Base-by-base conservation (phyloP, 352 stramenopile species). In the Phytophthora vignae region DNA sequence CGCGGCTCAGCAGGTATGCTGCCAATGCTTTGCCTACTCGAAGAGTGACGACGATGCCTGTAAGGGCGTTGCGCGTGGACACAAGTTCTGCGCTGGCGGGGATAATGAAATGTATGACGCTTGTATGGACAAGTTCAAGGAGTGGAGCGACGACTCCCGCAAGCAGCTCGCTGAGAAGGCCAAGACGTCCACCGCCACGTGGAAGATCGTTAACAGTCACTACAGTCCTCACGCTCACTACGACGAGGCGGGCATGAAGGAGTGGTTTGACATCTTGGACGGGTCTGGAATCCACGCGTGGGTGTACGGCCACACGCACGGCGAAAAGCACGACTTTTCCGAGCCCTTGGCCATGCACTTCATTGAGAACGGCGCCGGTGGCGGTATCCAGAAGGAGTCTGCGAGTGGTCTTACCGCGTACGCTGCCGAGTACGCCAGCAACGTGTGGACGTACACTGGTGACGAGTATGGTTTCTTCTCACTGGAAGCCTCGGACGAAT, bases 1-100 rank as follows among this genome's bases (percentile, higher is more conserved):
- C 63, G 82, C 71, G 25, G 77, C 74, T 25, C 70, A 75, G 15
- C 76, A 90, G 36, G 81, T 92, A n/a, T 92, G 85, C 68, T 92
- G 85, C 61, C 85, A 92, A 65, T 92, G 85, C 74, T 92, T 85
- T 61, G 85, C 78, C n/a, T 92, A 92, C 72, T 60, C 72, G 4
- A 38, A 68, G 6, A 77, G 77, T 8, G 65, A 84, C 25, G 69
- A 81, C 50, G 22, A 61, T 1, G 54, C 38, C 31, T 90, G 82
- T 61, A 71, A 77, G 21, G 77, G 76, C 22, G 62, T 88, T 15
- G 71, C 73, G 25, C 74, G 69, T 5, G 82, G 82, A 21, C 64
- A 90, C 61, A 33, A 55, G 50, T 77, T 72, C 40, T 90, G 82
- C 55, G 71, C 72, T 50, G 82, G 82, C 27, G 82, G 82, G 3